These are phyloP conservation scores for Drechslerella coelobrocha DNA, from an alignment of 2,329 filamentous ascomycete genomes.

Conservation along the genomic window DNA sequence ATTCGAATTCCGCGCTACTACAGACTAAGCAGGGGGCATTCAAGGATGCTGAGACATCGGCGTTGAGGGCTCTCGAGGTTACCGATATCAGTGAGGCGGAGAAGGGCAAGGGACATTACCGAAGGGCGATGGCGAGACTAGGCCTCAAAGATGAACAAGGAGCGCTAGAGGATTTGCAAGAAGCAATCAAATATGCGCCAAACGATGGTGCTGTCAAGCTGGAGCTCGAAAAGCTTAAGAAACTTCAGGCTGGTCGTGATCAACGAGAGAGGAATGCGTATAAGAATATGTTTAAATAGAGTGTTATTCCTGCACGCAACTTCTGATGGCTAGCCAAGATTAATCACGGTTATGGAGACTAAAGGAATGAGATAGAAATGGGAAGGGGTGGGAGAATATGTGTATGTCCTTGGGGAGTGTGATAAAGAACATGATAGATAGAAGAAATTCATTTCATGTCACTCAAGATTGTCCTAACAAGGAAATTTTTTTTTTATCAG, in stretches of 20 bases:
- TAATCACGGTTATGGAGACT: neutral
- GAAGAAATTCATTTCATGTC: no score
- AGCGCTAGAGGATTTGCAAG: conserved; percentile 75
- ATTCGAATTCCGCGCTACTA: conserved; percentile 86
- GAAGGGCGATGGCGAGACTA: conserved; percentile 76
- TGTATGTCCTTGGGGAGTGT: no score
- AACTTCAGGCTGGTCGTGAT: conserved; percentile 72
- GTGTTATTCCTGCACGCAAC: no score
- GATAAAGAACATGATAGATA: no score
- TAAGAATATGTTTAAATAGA: conserved; percentile 78
- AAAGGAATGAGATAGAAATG: no score
- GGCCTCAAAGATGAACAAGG: conserved; percentile 83
- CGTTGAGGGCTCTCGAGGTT: conserved; percentile 75
- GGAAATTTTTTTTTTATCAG: no score
- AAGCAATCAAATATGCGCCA: conserved; percentile 77
- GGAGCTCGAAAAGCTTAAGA: conserved; percentile 80
- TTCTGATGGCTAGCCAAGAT: conserved; percentile 57
- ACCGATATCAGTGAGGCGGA: conserved; percentile 73
- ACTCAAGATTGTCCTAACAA: no score
- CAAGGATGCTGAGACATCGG: conserved; percentile 73
- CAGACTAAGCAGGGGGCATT: conserved; percentile 79
- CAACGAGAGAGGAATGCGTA: conserved; percentile 92
- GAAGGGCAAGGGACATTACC: conserved; percentile 86
- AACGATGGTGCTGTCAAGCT: conserved; percentile 75
- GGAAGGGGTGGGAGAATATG: no score